Evolutionary conservation across 148 eudicot genomes (phyloP).

Genomic region (Spergularia bocconei): DNA sequence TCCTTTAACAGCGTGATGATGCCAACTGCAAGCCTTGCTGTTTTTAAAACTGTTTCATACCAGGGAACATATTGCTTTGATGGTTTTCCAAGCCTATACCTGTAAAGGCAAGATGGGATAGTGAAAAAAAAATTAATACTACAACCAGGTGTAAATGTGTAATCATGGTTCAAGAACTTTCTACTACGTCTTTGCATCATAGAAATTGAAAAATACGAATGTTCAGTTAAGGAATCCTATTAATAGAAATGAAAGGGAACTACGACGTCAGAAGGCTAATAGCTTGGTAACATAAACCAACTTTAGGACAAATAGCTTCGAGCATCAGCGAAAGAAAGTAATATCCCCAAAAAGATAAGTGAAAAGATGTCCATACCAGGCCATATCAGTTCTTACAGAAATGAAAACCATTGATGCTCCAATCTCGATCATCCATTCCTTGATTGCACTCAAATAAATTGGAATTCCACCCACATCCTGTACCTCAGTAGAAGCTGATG

Average conservation of each 20-base stretch:
- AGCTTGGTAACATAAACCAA: background rate
- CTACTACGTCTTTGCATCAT: background rate
- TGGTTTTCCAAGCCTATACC: constrained; percentile 98
- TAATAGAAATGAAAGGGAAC: background rate
- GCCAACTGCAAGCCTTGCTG: constrained; percentile 71
- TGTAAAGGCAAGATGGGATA: constrained; percentile 23
- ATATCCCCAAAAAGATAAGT: background rate
- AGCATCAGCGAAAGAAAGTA: background rate
- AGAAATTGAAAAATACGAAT: background rate
- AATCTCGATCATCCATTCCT: constrained; percentile 53
- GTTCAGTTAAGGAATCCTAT: background rate
- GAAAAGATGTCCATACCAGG: constrained; percentile 60
- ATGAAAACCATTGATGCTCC: constrained; percentile 58
- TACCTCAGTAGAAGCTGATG: constrained; percentile 42
- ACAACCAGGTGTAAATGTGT: background rate
- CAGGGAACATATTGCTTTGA: constrained; percentile 90
- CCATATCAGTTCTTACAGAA: constrained; percentile 89
- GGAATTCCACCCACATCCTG: constrained; percentile 44
- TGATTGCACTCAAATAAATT: constrained; percentile 46
- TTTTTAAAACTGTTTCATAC: constrained; percentile 91
- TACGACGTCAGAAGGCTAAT: background rate
- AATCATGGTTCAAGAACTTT: background rate
- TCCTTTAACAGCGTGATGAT: constrained; percentile 84
- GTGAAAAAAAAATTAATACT: background rate
- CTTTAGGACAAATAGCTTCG: background rate